These are phyloP conservation scores for Juglanconis oblonga DNA, from an alignment of 2,329 filamentous ascomycete species.

Conservation along the genomic window DNA sequence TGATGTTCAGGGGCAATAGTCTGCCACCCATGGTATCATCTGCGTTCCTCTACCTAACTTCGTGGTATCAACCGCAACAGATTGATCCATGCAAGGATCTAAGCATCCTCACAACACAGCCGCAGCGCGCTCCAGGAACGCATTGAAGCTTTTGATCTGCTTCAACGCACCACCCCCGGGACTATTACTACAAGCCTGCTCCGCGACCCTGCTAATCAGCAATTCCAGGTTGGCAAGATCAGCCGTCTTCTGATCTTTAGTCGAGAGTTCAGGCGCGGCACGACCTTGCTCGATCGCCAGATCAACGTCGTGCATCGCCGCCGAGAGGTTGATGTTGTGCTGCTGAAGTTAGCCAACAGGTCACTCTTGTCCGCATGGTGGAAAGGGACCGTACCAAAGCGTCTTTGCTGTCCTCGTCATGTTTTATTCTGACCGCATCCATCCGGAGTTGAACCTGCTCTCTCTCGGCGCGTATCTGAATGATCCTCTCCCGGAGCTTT, in stretches of 20 bases:
- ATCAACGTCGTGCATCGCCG: conserved; percentile 60
- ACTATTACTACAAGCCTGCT: conserved; percentile 49
- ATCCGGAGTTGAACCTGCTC: conserved; percentile 61
- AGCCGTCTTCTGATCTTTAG: conserved; percentile 44
- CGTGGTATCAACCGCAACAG: neutral
- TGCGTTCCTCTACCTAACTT: neutral
- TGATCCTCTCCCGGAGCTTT: conserved; percentile 56
- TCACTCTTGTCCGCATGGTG: neutral
- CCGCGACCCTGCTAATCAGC: conserved; percentile 50
- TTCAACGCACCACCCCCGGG: conserved; percentile 47
- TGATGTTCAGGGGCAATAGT: no score
- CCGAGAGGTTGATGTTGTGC: conserved; percentile 53
- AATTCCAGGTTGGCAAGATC: conserved; percentile 58
- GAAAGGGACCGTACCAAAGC: conserved; percentile 43
- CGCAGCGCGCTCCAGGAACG: conserved; percentile 60
- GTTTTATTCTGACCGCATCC: conserved; percentile 59
- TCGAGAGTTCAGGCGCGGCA: conserved; percentile 44
- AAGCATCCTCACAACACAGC: conserved; percentile 45
- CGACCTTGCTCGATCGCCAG: conserved; percentile 44
- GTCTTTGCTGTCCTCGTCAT: conserved; percentile 52
- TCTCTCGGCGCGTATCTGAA: conserved; percentile 55
- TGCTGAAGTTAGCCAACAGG: conserved; percentile 13
- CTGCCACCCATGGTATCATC: no score
- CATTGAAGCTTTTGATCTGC: conserved; percentile 60
- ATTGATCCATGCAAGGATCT: neutral